Evolutionary conservation across 345 rosid species (phyloP).

Genomic region (Eucalyptus cladocalyx): DNA sequence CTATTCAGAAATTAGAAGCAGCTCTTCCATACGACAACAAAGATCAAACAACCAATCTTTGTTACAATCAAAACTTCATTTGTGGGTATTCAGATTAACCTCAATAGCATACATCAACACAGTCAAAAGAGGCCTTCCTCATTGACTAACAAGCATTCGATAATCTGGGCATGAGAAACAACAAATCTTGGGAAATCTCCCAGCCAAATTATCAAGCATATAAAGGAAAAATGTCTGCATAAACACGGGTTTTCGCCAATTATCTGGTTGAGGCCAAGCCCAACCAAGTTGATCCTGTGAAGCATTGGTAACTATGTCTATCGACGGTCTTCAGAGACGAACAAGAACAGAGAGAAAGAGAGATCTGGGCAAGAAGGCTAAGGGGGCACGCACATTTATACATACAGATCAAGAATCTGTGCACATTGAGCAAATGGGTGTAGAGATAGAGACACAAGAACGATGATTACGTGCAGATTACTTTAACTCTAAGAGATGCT

Average conservation of each 20-base stretch:
- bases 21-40: background rate
- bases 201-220: background rate
- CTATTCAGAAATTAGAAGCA: background rate
- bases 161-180: background rate
- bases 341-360: background rate
- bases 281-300: background rate
- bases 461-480: background rate
- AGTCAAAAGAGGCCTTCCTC: background rate
- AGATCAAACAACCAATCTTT: background rate
- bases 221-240: background rate
- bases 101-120: background rate
- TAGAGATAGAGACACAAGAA: background rate
- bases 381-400: background rate
- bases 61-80: background rate
- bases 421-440: background rate
- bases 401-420: background rate
- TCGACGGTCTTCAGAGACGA: background rate
- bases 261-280: background rate
- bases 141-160: background rate
- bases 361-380: background rate
- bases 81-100: background rate
- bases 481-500: background rate
- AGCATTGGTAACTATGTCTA: background rate
- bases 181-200: background rate
- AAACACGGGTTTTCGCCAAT: background rate